These are phyloP conservation scores for Sporothrix luriei DNA, from an alignment of 2,329 filamentous ascomycete species.

Conservation along the genomic window DNA sequence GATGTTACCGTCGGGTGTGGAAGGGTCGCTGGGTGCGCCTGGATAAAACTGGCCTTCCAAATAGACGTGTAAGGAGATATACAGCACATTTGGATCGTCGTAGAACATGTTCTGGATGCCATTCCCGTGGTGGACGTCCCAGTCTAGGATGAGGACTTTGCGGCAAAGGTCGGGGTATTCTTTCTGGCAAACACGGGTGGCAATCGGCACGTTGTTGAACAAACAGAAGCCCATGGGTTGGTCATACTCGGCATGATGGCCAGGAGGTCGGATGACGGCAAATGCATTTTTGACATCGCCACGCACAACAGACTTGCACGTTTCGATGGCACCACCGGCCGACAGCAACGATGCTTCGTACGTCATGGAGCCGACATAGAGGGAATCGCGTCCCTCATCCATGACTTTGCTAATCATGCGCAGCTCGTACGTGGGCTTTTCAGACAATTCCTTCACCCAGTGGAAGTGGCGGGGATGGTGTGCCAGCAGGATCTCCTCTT, in stretches of 20 bases:
- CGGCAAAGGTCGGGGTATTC: conserved; percentile 79
- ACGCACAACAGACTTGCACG: conserved; percentile 83
- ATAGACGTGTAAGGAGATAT: conserved; percentile 93
- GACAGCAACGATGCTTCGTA: conserved; percentile 80
- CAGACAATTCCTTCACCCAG: conserved; percentile 68
- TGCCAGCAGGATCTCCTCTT: conserved; percentile 76
- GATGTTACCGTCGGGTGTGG: conserved; percentile 62
- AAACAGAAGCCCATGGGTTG: conserved; percentile 92
- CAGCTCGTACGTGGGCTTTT: conserved; percentile 64
- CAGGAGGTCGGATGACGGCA: conserved; percentile 90
- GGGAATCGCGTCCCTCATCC: conserved; percentile 69
- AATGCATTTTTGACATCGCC: conserved; percentile 91
- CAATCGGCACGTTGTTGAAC: conserved; percentile 96
- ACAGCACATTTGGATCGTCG: conserved; percentile 88
- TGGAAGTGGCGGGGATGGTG: conserved; percentile 76
- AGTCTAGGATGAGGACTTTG: conserved; percentile 91
- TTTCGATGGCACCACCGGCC: conserved; percentile 92
- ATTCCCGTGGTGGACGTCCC: conserved; percentile 83
- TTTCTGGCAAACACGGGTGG: conserved; percentile 81
- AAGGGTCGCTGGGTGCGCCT: conserved; percentile 59
- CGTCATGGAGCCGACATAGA: conserved; percentile 82
- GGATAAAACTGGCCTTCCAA: conserved; percentile 85
- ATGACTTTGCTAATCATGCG: conserved; percentile 64
- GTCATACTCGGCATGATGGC: conserved; percentile 89
- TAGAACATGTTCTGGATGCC: conserved; percentile 97